Conservation (phyloP, 768 basidiomycete species). For the Tubosaeta sp. region DNA sequence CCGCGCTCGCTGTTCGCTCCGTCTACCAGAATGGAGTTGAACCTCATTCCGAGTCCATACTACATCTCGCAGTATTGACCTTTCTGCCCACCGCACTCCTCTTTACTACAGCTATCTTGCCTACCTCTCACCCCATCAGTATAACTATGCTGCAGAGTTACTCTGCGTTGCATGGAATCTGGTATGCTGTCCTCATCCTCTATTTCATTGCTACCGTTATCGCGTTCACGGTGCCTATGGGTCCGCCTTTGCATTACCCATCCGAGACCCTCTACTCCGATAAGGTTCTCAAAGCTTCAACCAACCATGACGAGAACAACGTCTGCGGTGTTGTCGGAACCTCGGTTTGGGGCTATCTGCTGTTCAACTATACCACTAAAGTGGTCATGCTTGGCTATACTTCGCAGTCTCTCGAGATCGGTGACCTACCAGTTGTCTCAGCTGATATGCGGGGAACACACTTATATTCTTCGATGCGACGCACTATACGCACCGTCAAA, state of each 20-base stretch:
- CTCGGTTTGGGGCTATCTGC: slow-evolving; percentile 40
- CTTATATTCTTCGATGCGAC: slow-evolving; percentile 65
- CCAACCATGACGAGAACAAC: slow-evolving; percentile 66
- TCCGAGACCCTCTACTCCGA: slow-evolving; percentile 70
- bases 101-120: slow-evolving; percentile 52
- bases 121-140: slow-evolving; percentile 38
- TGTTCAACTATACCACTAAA: slow-evolving; percentile 88
- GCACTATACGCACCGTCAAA: slow-evolving; percentile 45
- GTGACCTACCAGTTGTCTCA: slow-evolving; percentile 81
- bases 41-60: slow-evolving; percentile 43
- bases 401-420: slow-evolving; percentile 73
- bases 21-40: slow-evolving; percentile 41
- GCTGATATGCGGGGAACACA: slow-evolving; percentile 62
- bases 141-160: slow-evolving; percentile 21
- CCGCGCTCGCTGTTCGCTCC: slow-evolving; percentile 48
- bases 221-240: slow-evolving; percentile 55
- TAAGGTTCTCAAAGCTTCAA: slow-evolving; percentile 56
- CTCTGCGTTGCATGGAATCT: slow-evolving; percentile 34
- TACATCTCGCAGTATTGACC: slow-evolving; percentile 60
- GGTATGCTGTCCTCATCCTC: slow-evolving; percentile 50
- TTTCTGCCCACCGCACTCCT: slow-evolving; percentile 45
- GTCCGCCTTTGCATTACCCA: slow-evolving; percentile 73
- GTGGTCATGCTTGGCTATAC: slow-evolving; percentile 82
- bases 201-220: slow-evolving; percentile 45
- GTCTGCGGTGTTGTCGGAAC: slow-evolving; percentile 61